Evolutionary conservation across 2,329 filamentous ascomycete genomes (phyloP), one percentile per base, ranked within the genome.

Genomic region (Thielaviopsis euricoi): DNA sequence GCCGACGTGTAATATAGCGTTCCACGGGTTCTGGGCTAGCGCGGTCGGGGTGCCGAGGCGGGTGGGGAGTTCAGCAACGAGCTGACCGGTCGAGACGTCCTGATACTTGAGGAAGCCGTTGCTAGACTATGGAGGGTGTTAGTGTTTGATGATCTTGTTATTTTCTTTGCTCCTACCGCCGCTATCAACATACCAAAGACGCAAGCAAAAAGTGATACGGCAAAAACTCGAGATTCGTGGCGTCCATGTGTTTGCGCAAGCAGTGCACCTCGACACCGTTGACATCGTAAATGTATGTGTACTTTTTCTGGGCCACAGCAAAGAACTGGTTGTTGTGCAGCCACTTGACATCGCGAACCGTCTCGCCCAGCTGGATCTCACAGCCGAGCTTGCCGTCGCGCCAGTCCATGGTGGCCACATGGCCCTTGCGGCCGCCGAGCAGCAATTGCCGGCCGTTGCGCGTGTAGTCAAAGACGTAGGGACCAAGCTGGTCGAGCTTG

Each of bases 401-500:
- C 91, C 93, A 98, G 71, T 98, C 90, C 81, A 97, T 94, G 0
- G 87, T 91, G 58, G 93, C 91, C 63, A 98, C 76, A 80, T 98
- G 93, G 15, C 93, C 93, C 71, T 95, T 96, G 61, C 89, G 78
- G 26, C 93, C 90, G 13, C 85, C 89, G 37, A 98, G 76, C 57
- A 98, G 73, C 62, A 98, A 72, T 65, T 94, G 84, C 63, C 87
- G 81, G 53, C 93, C 93, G 66, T 95, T 97, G 51, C 89, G 79
- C 53, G 88, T 89, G 71, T 95, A 98, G 64, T 96, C 89, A 67
- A 83, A 86, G 0, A 83, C 75, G 66, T 98, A 98, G 0, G 93
- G 93, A 0, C 93, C 93, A 33, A 96, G 73, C 21, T 83, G 77
- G 49, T 88, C 82, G 58, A 98, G 73, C 65, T 86, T 89, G 65